Evolutionary conservation across 768 basidiomycete genomes (phyloP).

Genomic region (Lenzites betulinus): DNA sequence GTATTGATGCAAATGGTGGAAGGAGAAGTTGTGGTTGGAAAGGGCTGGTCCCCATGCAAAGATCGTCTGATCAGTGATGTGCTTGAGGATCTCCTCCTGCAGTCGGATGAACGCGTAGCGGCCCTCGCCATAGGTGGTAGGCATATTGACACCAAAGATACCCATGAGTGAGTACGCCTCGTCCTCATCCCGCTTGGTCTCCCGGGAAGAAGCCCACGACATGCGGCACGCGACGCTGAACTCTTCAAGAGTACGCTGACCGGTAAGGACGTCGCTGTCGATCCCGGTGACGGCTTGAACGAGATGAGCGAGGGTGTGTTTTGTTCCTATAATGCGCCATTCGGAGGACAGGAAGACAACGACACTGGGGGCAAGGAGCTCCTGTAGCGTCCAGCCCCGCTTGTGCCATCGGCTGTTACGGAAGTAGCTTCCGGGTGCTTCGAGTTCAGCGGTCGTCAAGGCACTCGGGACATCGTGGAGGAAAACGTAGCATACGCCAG

Average conservation of each 20-base stretch:
- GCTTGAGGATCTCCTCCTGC: conserved; percentile 15
- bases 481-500: conserved; percentile 9
- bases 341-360: conserved; percentile 11
- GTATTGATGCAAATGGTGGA: neutral
- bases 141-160: conserved; percentile 17
- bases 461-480: conserved; percentile 12
- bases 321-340: conserved; percentile 12
- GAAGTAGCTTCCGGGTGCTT: neutral
- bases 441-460: neutral
- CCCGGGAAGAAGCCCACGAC: conserved; percentile 16
- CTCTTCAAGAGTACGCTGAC: neutral
- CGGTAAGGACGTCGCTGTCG: conserved; percentile 1
- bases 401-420: conserved; percentile 7
- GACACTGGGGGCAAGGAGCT: conserved; percentile 10
- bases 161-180: conserved; percentile 20
- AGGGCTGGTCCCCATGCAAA: conserved; percentile 12
- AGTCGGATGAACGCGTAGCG: conserved; percentile 16
- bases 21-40: neutral
- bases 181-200: conserved; percentile 13
- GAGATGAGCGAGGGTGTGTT: conserved; percentile 8
- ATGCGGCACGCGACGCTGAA: conserved; percentile 14
- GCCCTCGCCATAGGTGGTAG: conserved; percentile 16
- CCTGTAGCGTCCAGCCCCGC: conserved; percentile 20
- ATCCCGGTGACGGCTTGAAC: conserved; percentile 8
- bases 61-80: conserved; percentile 15